These are phyloP conservation scores for Candida krabiensis DNA, from an alignment of 805 yeast genomes.

Conservation along the genomic window DNA sequence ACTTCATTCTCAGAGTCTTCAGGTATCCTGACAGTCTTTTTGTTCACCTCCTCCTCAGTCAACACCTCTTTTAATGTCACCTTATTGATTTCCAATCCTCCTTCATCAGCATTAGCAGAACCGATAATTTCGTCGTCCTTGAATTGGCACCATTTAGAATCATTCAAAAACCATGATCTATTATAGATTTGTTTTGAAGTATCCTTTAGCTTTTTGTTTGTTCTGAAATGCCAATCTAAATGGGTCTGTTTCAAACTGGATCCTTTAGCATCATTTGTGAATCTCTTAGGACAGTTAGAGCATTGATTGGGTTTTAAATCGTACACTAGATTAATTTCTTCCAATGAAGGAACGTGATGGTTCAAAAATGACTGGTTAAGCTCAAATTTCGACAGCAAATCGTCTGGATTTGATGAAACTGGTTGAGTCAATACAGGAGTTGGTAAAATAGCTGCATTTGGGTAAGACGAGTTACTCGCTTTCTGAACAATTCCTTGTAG, in stretches of 20 bases:
- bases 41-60: conserved; percentile 35
- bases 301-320: conserved; percentile 76
- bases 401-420: conserved; percentile 12
- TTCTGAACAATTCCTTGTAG: conserved; percentile 16
- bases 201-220: conserved; percentile 68
- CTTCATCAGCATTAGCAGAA: conserved; percentile 23
- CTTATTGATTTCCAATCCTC: conserved; percentile 20
- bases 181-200: conserved; percentile 59
- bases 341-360: conserved; percentile 34
- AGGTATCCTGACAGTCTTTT: conserved; percentile 65
- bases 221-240: conserved; percentile 95
- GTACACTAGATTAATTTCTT: conserved; percentile 44
- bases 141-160: conserved; percentile 69
- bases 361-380: conserved; percentile 38
- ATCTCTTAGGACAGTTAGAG: conserved; percentile 86
- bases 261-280: conserved; percentile 60
- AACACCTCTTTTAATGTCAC: conserved; percentile 18
- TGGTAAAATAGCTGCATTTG: neutral
- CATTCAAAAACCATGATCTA: conserved; percentile 79
- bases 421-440: neutral
- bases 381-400: conserved; percentile 23
- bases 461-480: conserved; percentile 4
- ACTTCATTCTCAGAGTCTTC: conserved; percentile 57
- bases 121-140: conserved; percentile 65
- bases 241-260: conserved; percentile 58